phyloP scores from a whole-genome alignment of 345 rosid species.

The Eucalyptus pauciflora region DNA sequence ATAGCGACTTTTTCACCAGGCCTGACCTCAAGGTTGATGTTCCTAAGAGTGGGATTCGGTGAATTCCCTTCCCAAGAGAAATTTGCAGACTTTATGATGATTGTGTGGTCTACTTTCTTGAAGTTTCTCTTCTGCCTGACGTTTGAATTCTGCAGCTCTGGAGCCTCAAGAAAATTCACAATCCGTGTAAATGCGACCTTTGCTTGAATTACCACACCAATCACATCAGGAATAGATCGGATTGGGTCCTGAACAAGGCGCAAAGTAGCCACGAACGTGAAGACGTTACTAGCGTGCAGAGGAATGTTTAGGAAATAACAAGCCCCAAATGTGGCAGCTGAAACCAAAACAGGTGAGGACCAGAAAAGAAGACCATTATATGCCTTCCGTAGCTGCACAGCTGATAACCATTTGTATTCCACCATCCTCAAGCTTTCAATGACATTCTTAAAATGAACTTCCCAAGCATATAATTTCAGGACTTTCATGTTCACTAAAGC shows the following conservation, averaged over 20 bases:
- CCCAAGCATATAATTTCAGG: conserved; percentile 91
- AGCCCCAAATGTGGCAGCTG: conserved; percentile 80
- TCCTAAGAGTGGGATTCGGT: conserved; percentile 45
- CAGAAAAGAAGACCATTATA: conserved; percentile 70
- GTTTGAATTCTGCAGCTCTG: conserved; percentile 60
- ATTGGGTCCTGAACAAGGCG: conserved; percentile 90
- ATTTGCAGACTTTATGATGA: conserved; percentile 42
- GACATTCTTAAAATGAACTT: conserved; percentile 68
- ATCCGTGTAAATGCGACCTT: conserved; percentile 80
- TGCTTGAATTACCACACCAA: conserved; percentile 81
- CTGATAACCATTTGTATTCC: conserved; percentile 63
- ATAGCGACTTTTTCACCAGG: conserved; percentile 73
- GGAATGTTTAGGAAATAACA: conserved; percentile 74
- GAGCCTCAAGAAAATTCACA: conserved; percentile 71
- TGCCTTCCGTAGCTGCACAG: conserved; percentile 63
- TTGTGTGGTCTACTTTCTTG: conserved; percentile 11
- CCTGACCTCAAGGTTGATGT: conserved; percentile 41
- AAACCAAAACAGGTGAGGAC: conserved; percentile 89
- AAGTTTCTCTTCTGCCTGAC: conserved; percentile 16
- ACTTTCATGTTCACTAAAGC: conserved; percentile 91
- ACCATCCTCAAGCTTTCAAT: conserved; percentile 58
- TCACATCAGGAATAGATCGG: conserved; percentile 72
- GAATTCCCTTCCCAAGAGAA: conserved; percentile 79
- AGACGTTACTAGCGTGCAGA: conserved; percentile 72
- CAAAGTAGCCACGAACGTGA: conserved; percentile 86